phyloP scores from a whole-genome alignment of 2,329 filamentous ascomycete genomes.

The Aquanectria penicillioides region DNA sequence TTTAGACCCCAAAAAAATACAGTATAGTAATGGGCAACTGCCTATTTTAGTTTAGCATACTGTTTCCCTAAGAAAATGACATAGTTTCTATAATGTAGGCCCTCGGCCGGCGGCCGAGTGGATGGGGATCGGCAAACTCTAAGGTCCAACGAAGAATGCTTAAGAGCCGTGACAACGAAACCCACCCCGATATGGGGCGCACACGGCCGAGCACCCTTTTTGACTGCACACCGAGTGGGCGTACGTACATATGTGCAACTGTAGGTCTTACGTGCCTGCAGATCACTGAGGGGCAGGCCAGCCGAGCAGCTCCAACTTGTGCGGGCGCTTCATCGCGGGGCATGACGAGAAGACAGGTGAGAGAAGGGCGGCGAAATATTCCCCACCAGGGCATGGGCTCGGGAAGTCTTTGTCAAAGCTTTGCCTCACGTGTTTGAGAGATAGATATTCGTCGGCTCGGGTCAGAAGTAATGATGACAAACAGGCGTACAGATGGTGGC shows the following conservation, averaged over 20 bases:
- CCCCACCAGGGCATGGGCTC: conserved; percentile 4
- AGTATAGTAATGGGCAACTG: too few relatives aligned
- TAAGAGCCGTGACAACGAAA: conserved; percentile 16
- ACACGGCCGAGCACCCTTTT: not conserved
- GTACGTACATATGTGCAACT: not conserved
- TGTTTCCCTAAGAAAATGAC: too few relatives aligned
- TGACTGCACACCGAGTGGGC: not conserved
- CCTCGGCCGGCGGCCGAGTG: conserved; percentile 14
- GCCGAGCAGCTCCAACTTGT: not conserved
- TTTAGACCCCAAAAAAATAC: too few relatives aligned
- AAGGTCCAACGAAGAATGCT: conserved; percentile 4
- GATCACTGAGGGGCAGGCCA: conserved; percentile 33
- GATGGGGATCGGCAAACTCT: conserved; percentile 34
- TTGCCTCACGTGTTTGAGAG: conserved; percentile 6
- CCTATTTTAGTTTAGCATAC: too few relatives aligned
- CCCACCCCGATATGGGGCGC: not conserved
- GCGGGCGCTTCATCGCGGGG: conserved; percentile 3
- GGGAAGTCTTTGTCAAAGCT: conserved; percentile 10
- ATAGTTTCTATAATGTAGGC: conserved; percentile 10
- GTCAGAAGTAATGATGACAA: not conserved
- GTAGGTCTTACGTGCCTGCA: conserved; percentile 31
- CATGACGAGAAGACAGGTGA: not conserved
- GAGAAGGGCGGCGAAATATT: too few relatives aligned
- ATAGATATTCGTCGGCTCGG: not conserved
- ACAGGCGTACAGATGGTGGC: too few relatives aligned